Evolutionary conservation across 805 yeast genomes (phyloP), one percentile per base, ranked within the genome.

Genomic region (Kluyveromyces starmeri): DNA sequence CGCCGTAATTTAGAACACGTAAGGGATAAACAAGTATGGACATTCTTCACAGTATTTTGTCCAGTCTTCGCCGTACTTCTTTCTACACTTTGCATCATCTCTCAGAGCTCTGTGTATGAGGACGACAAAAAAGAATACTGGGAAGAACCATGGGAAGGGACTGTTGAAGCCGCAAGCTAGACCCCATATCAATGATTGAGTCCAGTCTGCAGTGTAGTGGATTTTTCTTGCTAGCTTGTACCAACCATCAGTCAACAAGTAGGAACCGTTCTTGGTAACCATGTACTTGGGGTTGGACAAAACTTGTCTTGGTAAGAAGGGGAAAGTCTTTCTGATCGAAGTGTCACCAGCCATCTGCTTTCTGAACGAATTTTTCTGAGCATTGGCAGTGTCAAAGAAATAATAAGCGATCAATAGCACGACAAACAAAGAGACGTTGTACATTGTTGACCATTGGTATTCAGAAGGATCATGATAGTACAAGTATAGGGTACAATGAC

Each of bases 41-140:
- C 96, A 89, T 39, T 78, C 81, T 50, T 83, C 74, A 50, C 75
- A 68, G 63, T 88, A 92, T 55, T 73, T 73, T 42, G 73, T 81
- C 96, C 96, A 92, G 62, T 92, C 98, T 27, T 74, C 80, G 28
- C 97, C 97, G 52, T 92, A 92, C 66, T 92, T 92, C 57, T 64
- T 68, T 47, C 68, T 72, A 62, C 96, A 85, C 59, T 89, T 85
- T 43, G 76, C 71, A 45, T 78, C 73, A 64, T 92, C 98, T 65
- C 98, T 80, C 45, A 67, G 57, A 27, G 95, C 85, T 62, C 98
- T 79, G 63, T 92, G 98, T 29, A 78, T 60, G 56, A 92, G 73
- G 42, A 86, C 96, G 47, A 79, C 63, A 42, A 86, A 73, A 76
- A 85, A 92, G 67, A 92, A 92, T 15, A 68, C 65, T 4, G 98